Evolutionary conservation across 108 stramenopile species (phyloP), one percentile per base, ranked within the genome.

Genomic region (Mayamaea pseudoterrestris): DNA sequence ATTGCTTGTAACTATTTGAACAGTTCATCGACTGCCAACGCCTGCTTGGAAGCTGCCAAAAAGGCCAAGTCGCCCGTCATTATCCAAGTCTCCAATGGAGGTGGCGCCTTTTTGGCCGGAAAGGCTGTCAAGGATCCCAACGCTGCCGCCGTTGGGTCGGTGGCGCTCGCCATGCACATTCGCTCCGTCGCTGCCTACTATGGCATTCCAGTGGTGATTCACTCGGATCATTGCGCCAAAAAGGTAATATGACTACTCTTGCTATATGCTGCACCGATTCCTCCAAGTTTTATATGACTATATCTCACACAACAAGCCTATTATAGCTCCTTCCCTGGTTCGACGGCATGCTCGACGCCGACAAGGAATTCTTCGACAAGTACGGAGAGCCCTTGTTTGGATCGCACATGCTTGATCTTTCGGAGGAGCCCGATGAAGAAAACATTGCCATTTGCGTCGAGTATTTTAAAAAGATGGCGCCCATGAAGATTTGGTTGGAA

Each of bases 201-300:
- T 76, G 93, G 93, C 51, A 66, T 97, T 44, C 95, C 95, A 27
- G 95, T 97, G 42, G 74, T 97, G 42, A 73, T 97, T 30, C 95
- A 97, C 76, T 88, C 90, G 3, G 95, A 97, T 67, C 95, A 97
- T 72, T 97, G 95, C 58, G 92, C 92, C 52, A 93, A 93, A 74
- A 89, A 90, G 47, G 77, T n/a, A n/a, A n/a, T n/a, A n/a, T n/a
- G n/a, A n/a, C n/a, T n/a, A n/a, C n/a, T n/a, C n/a, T n/a, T n/a
- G n/a, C n/a, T n/a, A n/a, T n/a, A 90, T 31, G 77, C 89, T 34
- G 86, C 90, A 20, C 89, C 86, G 90, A 34, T 11, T 34, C 32
- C 32, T 11, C 9, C 32, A n/a, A n/a, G n/a, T n/a, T n/a, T n/a
- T n/a, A n/a, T n/a, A n/a, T n/a, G n/a, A n/a, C 32, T 34, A 34